Evolutionary conservation across 2,329 filamentous ascomycete genomes (phyloP).

Genomic region (Hypoxylon sp.): DNA sequence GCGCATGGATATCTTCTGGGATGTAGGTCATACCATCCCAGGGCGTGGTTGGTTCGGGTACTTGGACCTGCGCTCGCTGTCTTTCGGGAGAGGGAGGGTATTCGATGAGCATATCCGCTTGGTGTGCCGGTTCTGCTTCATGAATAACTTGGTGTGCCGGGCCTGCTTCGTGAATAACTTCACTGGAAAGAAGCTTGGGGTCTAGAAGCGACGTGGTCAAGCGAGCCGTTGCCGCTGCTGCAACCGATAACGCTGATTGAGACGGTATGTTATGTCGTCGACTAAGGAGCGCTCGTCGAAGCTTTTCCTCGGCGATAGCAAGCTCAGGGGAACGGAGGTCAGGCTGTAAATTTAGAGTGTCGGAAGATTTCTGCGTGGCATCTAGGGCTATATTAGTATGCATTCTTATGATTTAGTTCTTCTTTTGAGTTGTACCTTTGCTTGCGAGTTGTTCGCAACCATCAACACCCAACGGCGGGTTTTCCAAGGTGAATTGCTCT

Average conservation of each 20-base stretch:
- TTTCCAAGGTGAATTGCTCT: constrained; percentile 70
- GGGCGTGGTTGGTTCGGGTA: constrained; percentile 39
- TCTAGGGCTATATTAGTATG: constrained; percentile 35
- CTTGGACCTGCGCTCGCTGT: constrained; percentile 20
- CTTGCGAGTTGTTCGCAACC: constrained; percentile 52
- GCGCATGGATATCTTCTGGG: constrained; percentile 50
- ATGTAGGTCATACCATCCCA: constrained; percentile 53
- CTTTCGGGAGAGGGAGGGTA: constrained; percentile 45
- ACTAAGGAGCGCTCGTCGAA: constrained; percentile 62
- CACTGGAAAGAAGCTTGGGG: constrained; percentile 58
- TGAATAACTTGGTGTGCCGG: constrained; percentile 37
- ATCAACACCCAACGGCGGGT: constrained; percentile 66
- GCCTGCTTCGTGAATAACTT: constrained; percentile 36
- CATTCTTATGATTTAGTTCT: neutral
- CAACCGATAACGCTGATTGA: constrained; percentile 66
- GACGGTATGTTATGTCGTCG: constrained; percentile 52
- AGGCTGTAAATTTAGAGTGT: constrained; percentile 43
- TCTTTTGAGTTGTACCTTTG: constrained; percentile 52
- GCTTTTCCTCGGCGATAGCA: constrained; percentile 60
- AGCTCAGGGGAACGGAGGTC: constrained; percentile 53
- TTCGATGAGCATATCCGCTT: constrained; percentile 50
- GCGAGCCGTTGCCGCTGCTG: constrained; percentile 68
- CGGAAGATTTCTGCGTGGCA: constrained; percentile 25
- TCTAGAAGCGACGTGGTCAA: constrained; percentile 68
- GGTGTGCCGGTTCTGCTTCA: constrained; percentile 34